phyloP scores from a whole-genome alignment of 169 alveolate genomes.

The Babesia bigemina region DNA sequence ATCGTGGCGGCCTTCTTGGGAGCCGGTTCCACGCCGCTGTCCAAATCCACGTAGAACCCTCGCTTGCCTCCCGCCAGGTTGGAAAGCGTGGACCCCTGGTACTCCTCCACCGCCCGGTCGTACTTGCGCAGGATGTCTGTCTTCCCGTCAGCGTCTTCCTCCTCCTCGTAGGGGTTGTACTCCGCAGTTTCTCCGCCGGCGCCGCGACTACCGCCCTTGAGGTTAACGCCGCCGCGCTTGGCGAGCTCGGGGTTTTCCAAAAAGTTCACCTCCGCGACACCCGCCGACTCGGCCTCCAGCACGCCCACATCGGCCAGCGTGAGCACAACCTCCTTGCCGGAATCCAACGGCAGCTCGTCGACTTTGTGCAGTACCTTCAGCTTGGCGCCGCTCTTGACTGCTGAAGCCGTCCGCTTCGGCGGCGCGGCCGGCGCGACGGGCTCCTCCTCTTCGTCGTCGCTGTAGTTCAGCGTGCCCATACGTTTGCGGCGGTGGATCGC shows the following conservation, averaged over 20 bases:
- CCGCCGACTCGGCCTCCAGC: conserved; percentile 65
- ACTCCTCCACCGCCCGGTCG: conserved; percentile 51
- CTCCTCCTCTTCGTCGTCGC: conserved; percentile 64
- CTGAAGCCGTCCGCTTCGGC: not conserved
- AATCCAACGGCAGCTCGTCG: conserved; percentile 45
- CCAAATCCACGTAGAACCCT: conserved; percentile 47
- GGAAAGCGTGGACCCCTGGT: conserved; percentile 39
- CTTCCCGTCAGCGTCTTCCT: conserved; percentile 28
- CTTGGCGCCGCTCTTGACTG: conserved; percentile 5
- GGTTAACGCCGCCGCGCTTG: conserved; percentile 14
- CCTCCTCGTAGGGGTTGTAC: conserved; percentile 65
- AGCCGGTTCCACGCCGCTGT: conserved; percentile 6
- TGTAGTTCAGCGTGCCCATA: conserved; percentile 38
- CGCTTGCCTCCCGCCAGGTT: conserved; percentile 40
- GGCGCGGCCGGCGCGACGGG: not conserved
- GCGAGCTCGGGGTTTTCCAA: conserved; percentile 59
- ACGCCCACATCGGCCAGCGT: conserved; percentile 64
- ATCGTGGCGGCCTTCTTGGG: not conserved
- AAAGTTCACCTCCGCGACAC: conserved; percentile 63
- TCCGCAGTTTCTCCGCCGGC: conserved; percentile 18
- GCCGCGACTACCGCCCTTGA: not conserved
- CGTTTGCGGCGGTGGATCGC: conserved; percentile 10
- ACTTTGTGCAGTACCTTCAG: conserved; percentile 63
- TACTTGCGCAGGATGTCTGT: conserved; percentile 53
- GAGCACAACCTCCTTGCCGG: conserved; percentile 54